phyloP scores from a whole-genome alignment of 257 asterid genomes.

The Fraxinus cuspidata region DNA sequence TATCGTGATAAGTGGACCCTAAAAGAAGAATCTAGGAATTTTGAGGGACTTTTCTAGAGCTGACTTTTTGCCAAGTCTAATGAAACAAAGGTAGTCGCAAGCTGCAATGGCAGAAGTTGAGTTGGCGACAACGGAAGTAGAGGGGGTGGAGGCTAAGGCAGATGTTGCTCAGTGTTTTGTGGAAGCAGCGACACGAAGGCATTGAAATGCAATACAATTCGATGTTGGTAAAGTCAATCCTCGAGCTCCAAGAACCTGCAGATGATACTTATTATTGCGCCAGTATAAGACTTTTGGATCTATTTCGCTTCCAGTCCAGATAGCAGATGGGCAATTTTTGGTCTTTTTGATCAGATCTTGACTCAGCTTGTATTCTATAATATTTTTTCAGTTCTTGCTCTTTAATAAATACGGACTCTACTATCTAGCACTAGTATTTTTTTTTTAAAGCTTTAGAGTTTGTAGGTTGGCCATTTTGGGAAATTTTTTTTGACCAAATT shows the following conservation, averaged over 20 bases:
- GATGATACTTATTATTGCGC: background rate
- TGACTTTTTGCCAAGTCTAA: too few relatives aligned
- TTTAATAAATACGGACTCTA: too few relatives aligned
- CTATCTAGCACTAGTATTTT: background rate
- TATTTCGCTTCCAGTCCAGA: background rate
- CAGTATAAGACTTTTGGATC: background rate
- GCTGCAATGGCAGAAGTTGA: constrained; percentile 86
- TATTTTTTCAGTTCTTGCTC: too few relatives aligned
- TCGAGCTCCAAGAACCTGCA: constrained; percentile 29
- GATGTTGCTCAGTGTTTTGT: constrained; percentile 81
- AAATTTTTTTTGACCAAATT: too few relatives aligned
- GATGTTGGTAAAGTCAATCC: constrained; percentile 61
- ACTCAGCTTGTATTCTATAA: too few relatives aligned
- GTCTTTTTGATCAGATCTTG: background rate
- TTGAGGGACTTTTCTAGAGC: too few relatives aligned
- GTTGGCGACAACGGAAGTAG: constrained; percentile 80
- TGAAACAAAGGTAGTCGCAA: constrained; percentile 74
- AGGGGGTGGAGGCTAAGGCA: constrained; percentile 88
- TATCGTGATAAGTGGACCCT: constrained; percentile 3
- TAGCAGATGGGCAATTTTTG: background rate
- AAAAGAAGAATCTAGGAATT: too few relatives aligned
- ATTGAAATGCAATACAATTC: constrained; percentile 50
- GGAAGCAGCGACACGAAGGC: too few relatives aligned
- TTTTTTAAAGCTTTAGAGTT: background rate
- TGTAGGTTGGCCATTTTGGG: background rate